Conservation (phyloP, 768 basidiomycete genomes). For the Suillus plorans region DNA sequence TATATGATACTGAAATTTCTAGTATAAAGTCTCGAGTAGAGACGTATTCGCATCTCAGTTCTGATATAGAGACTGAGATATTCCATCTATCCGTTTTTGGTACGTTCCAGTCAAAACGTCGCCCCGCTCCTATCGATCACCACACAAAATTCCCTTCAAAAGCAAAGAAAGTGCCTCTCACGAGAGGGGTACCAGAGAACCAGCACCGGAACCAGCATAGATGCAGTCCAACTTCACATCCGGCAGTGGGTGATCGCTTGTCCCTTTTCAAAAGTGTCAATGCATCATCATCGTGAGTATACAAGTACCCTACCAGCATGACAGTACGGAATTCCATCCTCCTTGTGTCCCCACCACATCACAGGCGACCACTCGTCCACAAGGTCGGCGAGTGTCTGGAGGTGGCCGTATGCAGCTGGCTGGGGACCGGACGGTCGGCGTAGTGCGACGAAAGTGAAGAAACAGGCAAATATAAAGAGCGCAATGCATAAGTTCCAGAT, state of each 20-base stretch:
- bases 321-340: slow-evolving; percentile 9
- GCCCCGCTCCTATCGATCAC: too few species aligned
- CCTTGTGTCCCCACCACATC: slow-evolving; percentile 24
- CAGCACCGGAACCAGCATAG: neutral
- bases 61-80: too few species aligned
- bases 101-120: too few species aligned
- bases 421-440: slow-evolving; percentile 9
- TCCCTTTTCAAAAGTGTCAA: neutral
- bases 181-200: neutral
- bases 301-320: slow-evolving; percentile 4
- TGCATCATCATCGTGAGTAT: slow-evolving; percentile 1
- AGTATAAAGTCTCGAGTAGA: too few species aligned
- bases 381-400: slow-evolving; percentile 18
- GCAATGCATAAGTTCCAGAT: slow-evolving; percentile 26
- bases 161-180: neutral
- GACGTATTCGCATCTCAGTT: too few species aligned
- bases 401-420: slow-evolving; percentile 19
- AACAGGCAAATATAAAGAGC: slow-evolving; percentile 22
- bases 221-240: neutral
- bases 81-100: too few species aligned
- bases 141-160: neutral
- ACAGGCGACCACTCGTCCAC: slow-evolving; percentile 21
- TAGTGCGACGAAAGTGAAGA: slow-evolving; percentile 12
- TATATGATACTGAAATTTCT: too few species aligned
- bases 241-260: neutral